These are phyloP conservation scores for Penicillium sp. DNA, from an alignment of 2,329 filamentous ascomycete genomes.

Conservation along the genomic window DNA sequence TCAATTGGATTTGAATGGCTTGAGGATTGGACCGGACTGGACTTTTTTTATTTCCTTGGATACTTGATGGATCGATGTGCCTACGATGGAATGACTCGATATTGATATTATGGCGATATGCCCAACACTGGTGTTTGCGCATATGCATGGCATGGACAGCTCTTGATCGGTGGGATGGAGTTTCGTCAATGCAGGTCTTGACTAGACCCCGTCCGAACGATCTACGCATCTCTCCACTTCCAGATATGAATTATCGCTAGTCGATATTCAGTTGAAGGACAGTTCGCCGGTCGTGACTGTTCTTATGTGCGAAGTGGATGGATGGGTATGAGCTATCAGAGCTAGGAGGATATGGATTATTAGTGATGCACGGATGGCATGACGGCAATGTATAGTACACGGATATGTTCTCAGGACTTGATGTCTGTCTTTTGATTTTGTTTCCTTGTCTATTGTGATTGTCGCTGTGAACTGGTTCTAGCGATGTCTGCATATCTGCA, in stretches of 20 bases:
- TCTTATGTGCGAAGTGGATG: background rate
- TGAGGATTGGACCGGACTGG: background rate
- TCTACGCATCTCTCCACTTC: background rate
- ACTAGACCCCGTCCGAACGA: background rate
- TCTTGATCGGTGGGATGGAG: background rate
- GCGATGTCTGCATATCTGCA: conserved; percentile 2
- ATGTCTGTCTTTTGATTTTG: background rate
- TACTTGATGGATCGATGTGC: background rate
- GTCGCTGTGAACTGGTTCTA: background rate
- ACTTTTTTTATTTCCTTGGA: background rate
- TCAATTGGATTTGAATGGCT: background rate
- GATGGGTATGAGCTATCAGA: background rate
- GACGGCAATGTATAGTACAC: conserved; percentile 2
- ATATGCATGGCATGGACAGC: background rate
- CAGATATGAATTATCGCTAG: background rate
- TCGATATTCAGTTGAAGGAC: background rate
- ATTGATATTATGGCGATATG: background rate
- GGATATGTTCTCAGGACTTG: background rate
- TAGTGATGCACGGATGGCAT: background rate
- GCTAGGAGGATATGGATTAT: background rate
- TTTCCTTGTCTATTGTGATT: background rate
- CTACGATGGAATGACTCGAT: background rate
- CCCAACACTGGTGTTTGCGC: background rate
- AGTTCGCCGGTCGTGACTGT: background rate
- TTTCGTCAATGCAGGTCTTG: background rate